Evolutionary conservation across 306 rosid species (phyloP), one percentile per base, ranked within the genome.

Genomic region (Betula pendula): DNA sequence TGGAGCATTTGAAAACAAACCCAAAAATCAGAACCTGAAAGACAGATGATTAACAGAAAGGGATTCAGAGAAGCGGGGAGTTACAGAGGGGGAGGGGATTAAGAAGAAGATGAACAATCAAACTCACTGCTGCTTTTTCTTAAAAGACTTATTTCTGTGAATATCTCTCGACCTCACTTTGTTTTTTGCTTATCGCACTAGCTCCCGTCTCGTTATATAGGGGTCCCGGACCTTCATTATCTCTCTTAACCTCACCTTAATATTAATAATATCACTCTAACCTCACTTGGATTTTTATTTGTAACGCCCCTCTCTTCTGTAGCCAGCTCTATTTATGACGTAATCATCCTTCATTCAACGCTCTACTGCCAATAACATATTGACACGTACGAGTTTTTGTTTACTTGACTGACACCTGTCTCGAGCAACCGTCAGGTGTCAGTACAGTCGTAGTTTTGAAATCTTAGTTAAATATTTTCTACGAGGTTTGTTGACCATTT

Each of bases 41-140:
- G 97, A 90, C 98, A 92, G 97, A 91, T 88, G 91, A 91, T 89
- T 87, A 92, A 87, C 99, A 92, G 97, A 95, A 92, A 88, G 97
- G 97, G 97, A 95, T 90, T 85, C 97, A 89, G 93, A 90, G 97
- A 89, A 90, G 95, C 91, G 97, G 97, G 97, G 88, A 0, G 80
- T 79, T 51, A 68, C 83, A 92, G 97, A 90, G 65, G 77, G 81
- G 88, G 90, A 79, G 11, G 81, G 24, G 14, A 22, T 35, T 16
- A 5, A 27, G 40, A 72, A 1, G 43, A 74, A 79, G 68, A 53
- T 31, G 5, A 56, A 2, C 60, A 6, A 43, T 35, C 12, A 67
- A 2, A 31, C 70, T 67, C 52, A 63, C 22, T 51, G 6, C 6
- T 19, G 1, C 63, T 70, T 73, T 51, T 52, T 68, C 81, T 53